Conservation (phyloP, 2,329 filamentous ascomycete genomes). For the Trichophyton mentagrophytes region DNA sequence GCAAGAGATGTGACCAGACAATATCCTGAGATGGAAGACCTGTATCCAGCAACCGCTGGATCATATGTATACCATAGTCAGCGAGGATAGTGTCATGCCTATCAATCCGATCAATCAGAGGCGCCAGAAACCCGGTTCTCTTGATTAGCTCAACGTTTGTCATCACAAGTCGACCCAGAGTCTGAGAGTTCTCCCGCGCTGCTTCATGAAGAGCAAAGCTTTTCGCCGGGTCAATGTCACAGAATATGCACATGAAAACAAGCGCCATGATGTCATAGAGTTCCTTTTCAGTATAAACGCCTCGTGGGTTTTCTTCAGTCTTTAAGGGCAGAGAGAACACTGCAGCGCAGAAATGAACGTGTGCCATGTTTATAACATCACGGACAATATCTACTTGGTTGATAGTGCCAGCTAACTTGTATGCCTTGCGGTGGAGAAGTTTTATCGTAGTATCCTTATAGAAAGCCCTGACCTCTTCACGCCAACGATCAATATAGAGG, state of each 20-base stretch:
- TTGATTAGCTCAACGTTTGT: constrained; percentile 30
- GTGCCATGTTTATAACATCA: constrained; percentile 17
- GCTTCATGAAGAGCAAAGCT: constrained; percentile 35
- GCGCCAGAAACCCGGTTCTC: constrained; percentile 18
- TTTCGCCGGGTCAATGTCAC: constrained; percentile 37
- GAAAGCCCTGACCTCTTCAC: constrained; percentile 12
- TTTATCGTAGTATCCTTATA: constrained; percentile 13
- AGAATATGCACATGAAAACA: constrained; percentile 37
- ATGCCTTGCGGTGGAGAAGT: constrained; percentile 24
- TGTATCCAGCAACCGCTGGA: constrained; percentile 39
- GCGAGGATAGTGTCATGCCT: constrained; percentile 27
- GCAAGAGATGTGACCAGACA: constrained; percentile 46
- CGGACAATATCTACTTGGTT: constrained; percentile 18
- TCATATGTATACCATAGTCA: constrained; percentile 44
- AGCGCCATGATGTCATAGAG: constrained; percentile 39
- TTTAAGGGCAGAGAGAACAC: constrained; percentile 18
- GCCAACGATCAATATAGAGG: constrained; percentile 13
- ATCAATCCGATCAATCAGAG: constrained; percentile 20
- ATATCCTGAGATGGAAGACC: constrained; percentile 37
- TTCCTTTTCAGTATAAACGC: constrained; percentile 40
- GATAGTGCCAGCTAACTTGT: constrained; percentile 31
- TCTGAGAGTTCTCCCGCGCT: constrained; percentile 29
- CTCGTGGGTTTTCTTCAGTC: constrained; percentile 16
- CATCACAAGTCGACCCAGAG: constrained; percentile 28
- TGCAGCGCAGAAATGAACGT: constrained; percentile 17